phyloP scores from a whole-genome alignment of 2,329 filamentous ascomycete species.

The Fusarium udum region DNA sequence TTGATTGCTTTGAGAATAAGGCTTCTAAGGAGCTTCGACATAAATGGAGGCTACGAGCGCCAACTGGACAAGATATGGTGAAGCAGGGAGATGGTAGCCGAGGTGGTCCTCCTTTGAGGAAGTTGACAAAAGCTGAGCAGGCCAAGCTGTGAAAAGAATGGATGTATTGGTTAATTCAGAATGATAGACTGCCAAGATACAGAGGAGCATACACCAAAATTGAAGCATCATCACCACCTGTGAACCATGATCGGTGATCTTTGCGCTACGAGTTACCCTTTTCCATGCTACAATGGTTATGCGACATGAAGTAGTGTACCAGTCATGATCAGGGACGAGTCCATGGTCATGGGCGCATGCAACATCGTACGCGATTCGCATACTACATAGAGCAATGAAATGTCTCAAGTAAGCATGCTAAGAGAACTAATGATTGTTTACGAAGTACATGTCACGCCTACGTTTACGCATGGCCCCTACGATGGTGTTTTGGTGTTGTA shows the following conservation, averaged over 20 bases:
- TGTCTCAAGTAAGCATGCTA: not conserved
- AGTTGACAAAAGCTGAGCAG: conserved; percentile 40
- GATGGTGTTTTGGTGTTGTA: conserved; percentile 34
- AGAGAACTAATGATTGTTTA: not conserved
- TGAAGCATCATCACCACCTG: too few species aligned
- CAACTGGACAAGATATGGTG: not conserved
- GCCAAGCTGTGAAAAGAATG: conserved; percentile 35
- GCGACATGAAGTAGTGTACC: not conserved
- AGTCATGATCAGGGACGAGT: not conserved
- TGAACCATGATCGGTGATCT: not conserved
- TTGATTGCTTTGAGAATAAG: conserved; percentile 48
- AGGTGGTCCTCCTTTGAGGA: conserved; percentile 42
- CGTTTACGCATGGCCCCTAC: conserved; percentile 39
- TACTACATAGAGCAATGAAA: not conserved
- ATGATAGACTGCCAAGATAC: not conserved
- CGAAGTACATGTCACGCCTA: conserved; percentile 30
- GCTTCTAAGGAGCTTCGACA: conserved; percentile 39
- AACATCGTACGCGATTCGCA: not conserved
- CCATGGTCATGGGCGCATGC: not conserved
- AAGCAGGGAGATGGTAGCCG: conserved; percentile 46
- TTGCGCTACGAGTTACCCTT: not conserved
- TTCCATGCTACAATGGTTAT: too few species aligned
- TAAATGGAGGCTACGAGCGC: conserved; percentile 44
- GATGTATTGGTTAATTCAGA: not conserved
- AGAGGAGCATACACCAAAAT: not conserved